These are phyloP conservation scores for Vinca minor DNA, from an alignment of 257 asterid species.

Conservation along the genomic window DNA sequence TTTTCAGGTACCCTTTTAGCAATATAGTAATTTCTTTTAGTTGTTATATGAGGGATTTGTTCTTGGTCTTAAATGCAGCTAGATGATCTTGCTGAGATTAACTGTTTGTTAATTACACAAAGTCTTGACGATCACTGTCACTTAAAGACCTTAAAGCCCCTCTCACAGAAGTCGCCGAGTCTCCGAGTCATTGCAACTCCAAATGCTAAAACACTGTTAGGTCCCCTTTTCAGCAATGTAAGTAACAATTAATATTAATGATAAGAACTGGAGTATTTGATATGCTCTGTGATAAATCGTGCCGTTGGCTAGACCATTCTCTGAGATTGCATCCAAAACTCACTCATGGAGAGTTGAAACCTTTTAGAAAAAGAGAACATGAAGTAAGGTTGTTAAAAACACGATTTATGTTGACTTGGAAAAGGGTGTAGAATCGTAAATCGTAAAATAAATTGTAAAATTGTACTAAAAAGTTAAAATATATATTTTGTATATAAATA, in stretches of 20 bases:
- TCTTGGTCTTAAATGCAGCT: slow-evolving; percentile 52
- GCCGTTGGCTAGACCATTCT: not conserved
- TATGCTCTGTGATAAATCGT: not conserved
- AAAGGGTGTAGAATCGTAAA: too few relatives aligned
- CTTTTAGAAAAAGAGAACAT: not conserved
- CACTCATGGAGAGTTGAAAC: not conserved
- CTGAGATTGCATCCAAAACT: not conserved
- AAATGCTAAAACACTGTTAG: slow-evolving; percentile 67
- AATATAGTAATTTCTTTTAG: not conserved
- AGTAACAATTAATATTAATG: slow-evolving; percentile 20
- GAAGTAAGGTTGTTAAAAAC: too few relatives aligned
- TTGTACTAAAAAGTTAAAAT: too few relatives aligned
- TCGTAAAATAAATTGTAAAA: too few relatives aligned
- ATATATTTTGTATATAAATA: too few relatives aligned
- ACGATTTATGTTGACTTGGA: too few relatives aligned
- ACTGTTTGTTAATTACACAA: slow-evolving; percentile 84
- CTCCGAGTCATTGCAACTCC: slow-evolving; percentile 77
- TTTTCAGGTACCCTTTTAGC: slow-evolving; percentile 46
- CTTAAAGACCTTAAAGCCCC: slow-evolving; percentile 74
- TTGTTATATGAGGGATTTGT: too few relatives aligned
- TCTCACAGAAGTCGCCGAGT: slow-evolving; percentile 57
- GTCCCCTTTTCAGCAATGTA: slow-evolving; percentile 76
- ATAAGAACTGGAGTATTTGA: too few relatives aligned
- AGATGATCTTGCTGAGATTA: slow-evolving; percentile 69
- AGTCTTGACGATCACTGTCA: slow-evolving; percentile 98